phyloP scores from a whole-genome alignment of 2,329 filamentous ascomycete genomes.

The Hymenoscyphus fructigenus region DNA sequence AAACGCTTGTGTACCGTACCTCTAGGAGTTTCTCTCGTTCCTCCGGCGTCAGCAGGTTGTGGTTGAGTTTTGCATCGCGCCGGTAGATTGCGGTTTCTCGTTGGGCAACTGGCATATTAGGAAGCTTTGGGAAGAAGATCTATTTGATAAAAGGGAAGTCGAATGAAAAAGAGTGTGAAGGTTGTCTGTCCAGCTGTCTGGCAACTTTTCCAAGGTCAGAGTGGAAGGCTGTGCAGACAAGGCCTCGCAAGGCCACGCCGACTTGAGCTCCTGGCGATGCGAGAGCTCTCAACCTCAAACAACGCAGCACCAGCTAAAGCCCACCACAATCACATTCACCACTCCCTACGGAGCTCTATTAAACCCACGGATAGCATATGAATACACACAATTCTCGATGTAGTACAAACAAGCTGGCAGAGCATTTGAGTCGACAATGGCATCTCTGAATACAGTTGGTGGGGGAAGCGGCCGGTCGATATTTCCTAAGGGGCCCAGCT shows the following conservation, averaged over 20 bases:
- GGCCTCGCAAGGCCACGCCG: constrained; percentile 22
- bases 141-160: background rate
- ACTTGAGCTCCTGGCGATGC: constrained; percentile 8
- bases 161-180: constrained; percentile 8
- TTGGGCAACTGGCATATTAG: constrained; percentile 30
- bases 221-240: constrained; percentile 9
- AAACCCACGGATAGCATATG: background rate
- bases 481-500: constrained; percentile 76
- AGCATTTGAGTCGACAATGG: constrained; percentile 28
- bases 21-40: constrained; percentile 47
- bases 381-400: constrained; percentile 23
- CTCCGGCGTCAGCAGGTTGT: constrained; percentile 43
- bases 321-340: background rate
- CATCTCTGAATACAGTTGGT: constrained; percentile 27
- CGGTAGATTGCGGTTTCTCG: constrained; percentile 45
- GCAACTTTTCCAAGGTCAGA: background rate
- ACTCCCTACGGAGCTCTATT: background rate
- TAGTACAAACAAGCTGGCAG: constrained; percentile 20
- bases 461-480: constrained; percentile 45
- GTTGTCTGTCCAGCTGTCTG: background rate
- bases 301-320: background rate
- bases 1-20: constrained; percentile 35
- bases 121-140: background rate
- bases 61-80: constrained; percentile 45
- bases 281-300: constrained; percentile 1